Percentiles rank a stretch among this genome's conserved stretches.
These are phyloP conservation scores for Gossypium longicalyx DNA, from an alignment of 345 rosid species.

Conservation along the genomic window DNA sequence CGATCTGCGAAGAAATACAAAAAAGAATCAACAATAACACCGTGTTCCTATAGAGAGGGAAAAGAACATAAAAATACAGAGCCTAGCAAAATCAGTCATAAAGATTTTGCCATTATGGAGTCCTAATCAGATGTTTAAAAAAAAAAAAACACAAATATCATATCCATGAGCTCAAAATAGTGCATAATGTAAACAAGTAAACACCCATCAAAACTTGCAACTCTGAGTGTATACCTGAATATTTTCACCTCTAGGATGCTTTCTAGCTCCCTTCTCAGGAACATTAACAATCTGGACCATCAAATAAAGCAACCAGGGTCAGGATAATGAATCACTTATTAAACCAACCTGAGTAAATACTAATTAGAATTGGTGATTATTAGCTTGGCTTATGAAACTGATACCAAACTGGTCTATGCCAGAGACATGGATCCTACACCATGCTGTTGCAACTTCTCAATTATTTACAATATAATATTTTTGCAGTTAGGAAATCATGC, in stretches of 20 bases:
- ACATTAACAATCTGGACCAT: conserved; percentile 80
- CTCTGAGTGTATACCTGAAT: conserved; percentile 62
- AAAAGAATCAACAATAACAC: neutral
- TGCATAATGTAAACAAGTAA: neutral
- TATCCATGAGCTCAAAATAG: neutral
- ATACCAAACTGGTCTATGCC: neutral
- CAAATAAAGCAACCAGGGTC: conserved; percentile 13
- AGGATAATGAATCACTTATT: conserved; percentile 9
- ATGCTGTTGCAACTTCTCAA: conserved; percentile 4
- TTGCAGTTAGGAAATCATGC: neutral
- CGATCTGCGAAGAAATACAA: conserved; percentile 50
- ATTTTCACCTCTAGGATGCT: conserved; percentile 98
- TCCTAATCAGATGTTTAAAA: neutral
- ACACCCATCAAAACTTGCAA: neutral
- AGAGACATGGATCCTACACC: neutral
- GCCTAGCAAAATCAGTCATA: neutral
- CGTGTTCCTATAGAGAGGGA: neutral
- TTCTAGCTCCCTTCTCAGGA: conserved; percentile 98
- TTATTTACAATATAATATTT: conserved; percentile 2
- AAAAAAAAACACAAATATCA: neutral
- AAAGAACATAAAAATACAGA: neutral
- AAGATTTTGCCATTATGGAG: neutral
- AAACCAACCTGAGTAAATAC: conserved; percentile 1
- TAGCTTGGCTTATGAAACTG: neutral
- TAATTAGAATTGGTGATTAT: neutral